Base-by-base conservation (phyloP, 768 basidiomycete species). In the Boletus rubroflammeus region DNA sequence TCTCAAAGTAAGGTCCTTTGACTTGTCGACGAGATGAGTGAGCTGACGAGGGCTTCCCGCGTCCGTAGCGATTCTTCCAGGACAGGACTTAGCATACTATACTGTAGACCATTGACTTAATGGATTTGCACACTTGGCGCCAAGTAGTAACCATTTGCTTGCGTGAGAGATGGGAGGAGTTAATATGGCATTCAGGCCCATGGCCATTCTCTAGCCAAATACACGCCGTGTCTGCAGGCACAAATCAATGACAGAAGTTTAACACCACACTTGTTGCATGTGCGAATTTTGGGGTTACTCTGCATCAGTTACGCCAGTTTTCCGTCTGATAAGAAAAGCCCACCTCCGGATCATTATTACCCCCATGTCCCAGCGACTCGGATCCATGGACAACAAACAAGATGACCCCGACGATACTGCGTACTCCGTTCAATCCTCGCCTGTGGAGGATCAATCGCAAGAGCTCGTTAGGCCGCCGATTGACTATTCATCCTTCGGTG, bases 61-160 rank as follows among this genome's bases (percentile, higher is more conserved):
- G 44, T 50, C 39, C 48, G 3, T 58, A 93, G 90, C 80, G 80
- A 57, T 93, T 93, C 78, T 93, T 93, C 67, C 89, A 92, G 71
- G 90, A 93, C 67, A 80, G 90, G 63, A 91, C 90, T 64, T 70
- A 68, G 53, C 48, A 25, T 38, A 15, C 26, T 47, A 15, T 47
- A 43, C 21, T 36, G 50, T 67, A 60, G 50, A 44, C 25, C 52
- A 9, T 32, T 47, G 35, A 50, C n/a, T 40, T 55, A 35, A 11
- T 64, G 43, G 29, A 45, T 39, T 43, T 49, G 38, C 17, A 21
- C 34, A 21, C 14, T 26, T 39, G 45, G 19, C 14, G 46, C 46
- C 5, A 23, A 17, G 9, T 41, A 9, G n/a, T n/a, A n/a, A n/a
- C n/a, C n/a, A n/a, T n/a, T n/a, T n/a, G n/a, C n/a, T n/a, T n/a